Conservation (phyloP, 345 rosid species). For the Dovyalis caffra region DNA sequence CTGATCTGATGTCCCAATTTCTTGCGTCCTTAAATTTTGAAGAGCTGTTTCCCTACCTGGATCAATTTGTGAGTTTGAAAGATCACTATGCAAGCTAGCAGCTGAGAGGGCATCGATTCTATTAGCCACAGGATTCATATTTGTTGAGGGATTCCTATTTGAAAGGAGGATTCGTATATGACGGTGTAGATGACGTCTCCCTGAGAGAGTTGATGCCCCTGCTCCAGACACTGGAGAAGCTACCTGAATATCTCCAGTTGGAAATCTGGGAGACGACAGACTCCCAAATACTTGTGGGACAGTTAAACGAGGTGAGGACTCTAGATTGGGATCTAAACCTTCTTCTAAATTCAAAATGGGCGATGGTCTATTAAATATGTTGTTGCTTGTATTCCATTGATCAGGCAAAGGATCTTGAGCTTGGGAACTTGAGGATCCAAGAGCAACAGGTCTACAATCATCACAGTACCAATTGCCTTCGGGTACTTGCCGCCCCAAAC, state of each 20-base stretch:
- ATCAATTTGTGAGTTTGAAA: constrained; percentile 39
- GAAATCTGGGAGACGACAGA: constrained; percentile 68
- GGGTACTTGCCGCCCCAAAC: constrained; percentile 92
- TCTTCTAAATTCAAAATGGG: constrained; percentile 46
- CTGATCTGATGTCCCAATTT: constrained; percentile 26
- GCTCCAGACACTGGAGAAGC: constrained; percentile 64
- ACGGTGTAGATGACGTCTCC: constrained; percentile 81
- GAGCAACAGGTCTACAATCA: constrained; percentile 82
- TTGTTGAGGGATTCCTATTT: constrained; percentile 23
- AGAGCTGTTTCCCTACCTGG: constrained; percentile 42
- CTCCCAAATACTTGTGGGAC: constrained; percentile 44
- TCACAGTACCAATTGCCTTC: constrained; percentile 99
- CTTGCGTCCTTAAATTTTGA: constrained; percentile 44
- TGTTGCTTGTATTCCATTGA: constrained; percentile 43
- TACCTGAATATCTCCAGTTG: constrained; percentile 45
- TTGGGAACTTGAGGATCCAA: constrained; percentile 69
- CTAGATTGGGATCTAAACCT: constrained; percentile 44
- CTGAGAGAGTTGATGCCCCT: constrained; percentile 74
- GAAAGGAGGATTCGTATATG: constrained; percentile 73
- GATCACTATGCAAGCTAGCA: constrained; percentile 35
- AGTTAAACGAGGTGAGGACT: constrained; percentile 52
- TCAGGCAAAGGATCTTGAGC: constrained; percentile 47
- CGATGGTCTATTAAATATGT: constrained; percentile 48
- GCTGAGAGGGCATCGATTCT: constrained; percentile 46
- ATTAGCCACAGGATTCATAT: constrained; percentile 43